These are phyloP conservation scores for Conticribra weissflogii DNA, from an alignment of 108 stramenopile genomes.

Conservation along the genomic window DNA sequence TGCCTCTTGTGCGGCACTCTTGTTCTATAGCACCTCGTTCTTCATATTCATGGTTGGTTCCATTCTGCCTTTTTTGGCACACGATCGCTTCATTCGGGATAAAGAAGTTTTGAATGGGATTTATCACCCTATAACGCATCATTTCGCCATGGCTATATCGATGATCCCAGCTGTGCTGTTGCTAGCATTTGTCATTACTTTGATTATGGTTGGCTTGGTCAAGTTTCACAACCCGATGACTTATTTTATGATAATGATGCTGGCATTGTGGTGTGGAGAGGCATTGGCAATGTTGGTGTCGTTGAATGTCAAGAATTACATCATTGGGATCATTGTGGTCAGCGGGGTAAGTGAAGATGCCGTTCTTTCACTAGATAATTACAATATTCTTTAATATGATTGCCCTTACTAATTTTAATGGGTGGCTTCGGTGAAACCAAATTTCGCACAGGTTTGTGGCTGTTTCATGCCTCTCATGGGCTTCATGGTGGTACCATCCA, in stretches of 20 bases:
- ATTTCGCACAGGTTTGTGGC: background rate
- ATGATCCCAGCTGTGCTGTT: constrained; percentile 52
- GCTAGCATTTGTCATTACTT: constrained; percentile 47
- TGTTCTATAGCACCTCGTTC: constrained; percentile 70
- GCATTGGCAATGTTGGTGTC: constrained; percentile 63
- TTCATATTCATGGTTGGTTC: constrained; percentile 74
- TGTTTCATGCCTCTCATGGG: constrained; percentile 1
- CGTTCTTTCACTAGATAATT: too few species aligned
- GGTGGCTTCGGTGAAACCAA: background rate
- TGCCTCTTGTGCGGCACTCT: constrained; percentile 45
- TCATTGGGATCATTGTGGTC: constrained; percentile 62
- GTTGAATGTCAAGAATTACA: constrained; percentile 61
- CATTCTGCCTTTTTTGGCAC: constrained; percentile 64
- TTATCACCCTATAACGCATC: constrained; percentile 59
- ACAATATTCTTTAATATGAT: too few species aligned
- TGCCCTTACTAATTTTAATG: too few species aligned
- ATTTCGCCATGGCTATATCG: constrained; percentile 49
- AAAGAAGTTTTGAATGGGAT: constrained; percentile 68
- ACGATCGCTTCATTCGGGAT: constrained; percentile 63
- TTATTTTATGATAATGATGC: constrained; percentile 60
- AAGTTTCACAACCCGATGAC: constrained; percentile 49
- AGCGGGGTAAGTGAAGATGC: constrained; percentile 41
- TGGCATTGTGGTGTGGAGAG: constrained; percentile 57
- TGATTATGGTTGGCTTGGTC: constrained; percentile 56
- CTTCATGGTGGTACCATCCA: constrained; percentile 52